A percentile compares a stretch with the other conserved stretches of the same genome.
These are phyloP conservation scores for Fragaria iinumae DNA, from an alignment of 306 rosid species.

Conservation along the genomic window DNA sequence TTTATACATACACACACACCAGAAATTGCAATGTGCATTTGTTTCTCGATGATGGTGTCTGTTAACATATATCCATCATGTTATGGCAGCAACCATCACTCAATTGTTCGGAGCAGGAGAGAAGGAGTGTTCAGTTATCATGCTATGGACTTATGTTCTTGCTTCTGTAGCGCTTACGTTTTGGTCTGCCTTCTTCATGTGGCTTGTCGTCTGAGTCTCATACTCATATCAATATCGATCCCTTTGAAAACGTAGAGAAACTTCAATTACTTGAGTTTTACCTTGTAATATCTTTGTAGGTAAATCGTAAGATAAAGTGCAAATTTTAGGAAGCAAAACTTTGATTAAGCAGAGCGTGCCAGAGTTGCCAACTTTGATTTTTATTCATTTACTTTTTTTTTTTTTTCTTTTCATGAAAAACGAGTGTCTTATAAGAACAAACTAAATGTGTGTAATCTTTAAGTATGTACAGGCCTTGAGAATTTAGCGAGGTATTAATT, in stretches of 20 bases:
- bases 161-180: slow-evolving; percentile 74
- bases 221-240: background rate
- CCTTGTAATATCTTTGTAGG: no score
- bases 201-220: slow-evolving; percentile 44
- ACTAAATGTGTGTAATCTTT: no score
- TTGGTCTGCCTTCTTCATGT: slow-evolving; percentile 77
- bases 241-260: background rate
- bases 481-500: no score
- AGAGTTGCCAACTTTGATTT: no score
- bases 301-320: no score
- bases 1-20: background rate
- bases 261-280: background rate
- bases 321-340: no score
- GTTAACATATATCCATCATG: background rate
- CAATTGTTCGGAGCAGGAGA: slow-evolving; percentile 79
- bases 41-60: background rate
- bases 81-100: slow-evolving; percentile 51
- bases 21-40: background rate
- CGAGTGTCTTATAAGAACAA: no score
- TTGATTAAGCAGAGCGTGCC: no score
- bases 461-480: no score
- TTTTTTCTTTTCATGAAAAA: no score
- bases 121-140: slow-evolving; percentile 66
- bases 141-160: slow-evolving; percentile 64
- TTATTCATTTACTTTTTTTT: no score